Percentiles rank a stretch among this genome's conserved stretches.
phyloP scores from a whole-genome alignment of 148 eudicot species.

The Diospyros lotus region DNA sequence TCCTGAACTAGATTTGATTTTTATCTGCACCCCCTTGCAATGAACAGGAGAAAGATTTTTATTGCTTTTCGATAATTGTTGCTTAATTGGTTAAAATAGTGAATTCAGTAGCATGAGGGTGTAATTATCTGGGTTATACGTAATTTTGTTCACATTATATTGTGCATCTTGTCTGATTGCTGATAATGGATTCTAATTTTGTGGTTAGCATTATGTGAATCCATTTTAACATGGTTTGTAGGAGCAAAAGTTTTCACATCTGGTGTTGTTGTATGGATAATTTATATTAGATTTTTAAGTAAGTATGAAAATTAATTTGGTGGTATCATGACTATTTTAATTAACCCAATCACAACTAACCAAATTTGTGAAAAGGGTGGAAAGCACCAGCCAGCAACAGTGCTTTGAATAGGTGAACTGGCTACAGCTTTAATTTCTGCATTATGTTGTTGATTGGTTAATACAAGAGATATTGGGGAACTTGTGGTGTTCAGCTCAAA shows the following conservation, averaged over 20 bases:
- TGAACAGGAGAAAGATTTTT: background rate
- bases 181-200: conserved; percentile 6
- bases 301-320: background rate
- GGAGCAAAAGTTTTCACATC: background rate
- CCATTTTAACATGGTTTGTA: background rate
- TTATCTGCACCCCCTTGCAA: background rate
- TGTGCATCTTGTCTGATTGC: background rate
- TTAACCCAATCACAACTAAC: background rate
- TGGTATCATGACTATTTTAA: background rate
- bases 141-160: background rate
- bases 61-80: background rate
- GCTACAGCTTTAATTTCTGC: conserved; percentile 8
- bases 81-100: background rate
- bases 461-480: background rate
- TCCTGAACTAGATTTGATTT: background rate
- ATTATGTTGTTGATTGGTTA: conserved; percentile 29
- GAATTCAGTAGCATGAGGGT: background rate
- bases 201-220: background rate
- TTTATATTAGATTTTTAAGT: background rate
- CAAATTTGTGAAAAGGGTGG: no score
- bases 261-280: background rate
- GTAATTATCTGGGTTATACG: background rate
- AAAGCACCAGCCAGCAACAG: background rate
- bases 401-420: conserved; percentile 6
- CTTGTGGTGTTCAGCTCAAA: conserved; percentile 6